These are phyloP conservation scores for Stromatinia cepivora DNA, from an alignment of 2,329 filamentous ascomycete species.

Conservation along the genomic window DNA sequence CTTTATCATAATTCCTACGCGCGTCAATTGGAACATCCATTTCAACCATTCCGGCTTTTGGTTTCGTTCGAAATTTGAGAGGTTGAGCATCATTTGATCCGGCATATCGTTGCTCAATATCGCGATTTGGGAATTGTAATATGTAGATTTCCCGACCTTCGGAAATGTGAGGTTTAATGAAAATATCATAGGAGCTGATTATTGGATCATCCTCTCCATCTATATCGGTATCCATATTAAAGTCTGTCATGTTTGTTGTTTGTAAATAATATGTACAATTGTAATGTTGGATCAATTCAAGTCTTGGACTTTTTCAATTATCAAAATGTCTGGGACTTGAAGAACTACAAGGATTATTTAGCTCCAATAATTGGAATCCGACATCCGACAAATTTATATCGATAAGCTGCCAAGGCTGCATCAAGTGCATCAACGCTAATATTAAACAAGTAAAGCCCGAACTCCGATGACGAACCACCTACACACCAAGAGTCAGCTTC, in stretches of 20 bases:
- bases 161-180: constrained; percentile 72
- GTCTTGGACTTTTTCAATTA: constrained; percentile 21
- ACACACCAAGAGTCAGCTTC: constrained; percentile 10
- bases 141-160: constrained; percentile 69
- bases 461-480: constrained; percentile 16
- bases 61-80: constrained; percentile 78
- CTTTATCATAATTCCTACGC: constrained; percentile 72
- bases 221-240: constrained; percentile 9
- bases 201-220: constrained; percentile 62
- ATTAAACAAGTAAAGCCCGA: background rate
- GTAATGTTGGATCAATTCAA: background rate
- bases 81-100: constrained; percentile 58
- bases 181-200: constrained; percentile 77
- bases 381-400: constrained; percentile 9
- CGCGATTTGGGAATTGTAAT: constrained; percentile 85
- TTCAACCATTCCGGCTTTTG: constrained; percentile 79
- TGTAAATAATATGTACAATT: background rate
- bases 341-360: constrained; percentile 1
- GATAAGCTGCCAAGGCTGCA: constrained; percentile 3
- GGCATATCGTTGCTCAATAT: constrained; percentile 58
- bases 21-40: constrained; percentile 82
- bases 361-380: background rate
- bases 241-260: constrained; percentile 17
- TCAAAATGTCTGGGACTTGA: constrained; percentile 1
- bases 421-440: background rate